Percentiles rank a stretch among this genome's conserved stretches.
These are phyloP conservation scores for Pichia deserticola DNA, from an alignment of 805 yeast species.

Conservation along the genomic window DNA sequence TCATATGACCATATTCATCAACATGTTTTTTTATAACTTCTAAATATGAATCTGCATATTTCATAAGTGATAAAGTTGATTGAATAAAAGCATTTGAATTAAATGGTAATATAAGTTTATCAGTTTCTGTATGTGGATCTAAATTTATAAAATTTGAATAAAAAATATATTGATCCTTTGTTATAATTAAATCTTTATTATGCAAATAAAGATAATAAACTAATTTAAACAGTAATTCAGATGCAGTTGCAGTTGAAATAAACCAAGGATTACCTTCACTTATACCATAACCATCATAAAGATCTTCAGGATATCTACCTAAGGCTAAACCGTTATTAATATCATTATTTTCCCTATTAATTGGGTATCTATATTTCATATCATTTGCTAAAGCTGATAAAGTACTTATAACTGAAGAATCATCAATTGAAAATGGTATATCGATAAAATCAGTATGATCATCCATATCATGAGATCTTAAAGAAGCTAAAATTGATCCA, in stretches of 20 bases:
- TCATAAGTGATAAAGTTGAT: constrained; percentile 38
- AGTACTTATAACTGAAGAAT: constrained; percentile 53
- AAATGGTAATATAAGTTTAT: constrained; percentile 24
- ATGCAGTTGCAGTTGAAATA: constrained; percentile 62
- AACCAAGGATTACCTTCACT: constrained; percentile 94
- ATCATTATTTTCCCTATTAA: constrained; percentile 48
- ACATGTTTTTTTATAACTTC: constrained; percentile 52
- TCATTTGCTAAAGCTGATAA: constrained; percentile 53
- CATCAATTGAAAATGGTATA: constrained; percentile 59
- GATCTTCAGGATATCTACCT: constrained; percentile 91
- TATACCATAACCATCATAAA: constrained; percentile 66
- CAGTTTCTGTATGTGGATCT: constrained; percentile 11
- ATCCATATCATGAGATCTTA: constrained; percentile 40
- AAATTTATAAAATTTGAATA: constrained; percentile 21
- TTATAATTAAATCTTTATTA: constrained; percentile 35
- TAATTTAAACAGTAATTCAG: constrained; percentile 53
- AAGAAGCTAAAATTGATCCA: constrained; percentile 52
- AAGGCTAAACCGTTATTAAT: constrained; percentile 51
- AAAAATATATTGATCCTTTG: constrained; percentile 17
- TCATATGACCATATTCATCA: constrained; percentile 62
- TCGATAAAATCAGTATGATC: constrained; percentile 26
- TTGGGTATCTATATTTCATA: constrained; percentile 71
- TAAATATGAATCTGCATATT: constrained; percentile 63
- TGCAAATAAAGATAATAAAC: constrained; percentile 36
- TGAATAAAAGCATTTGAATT: constrained; percentile 39